phyloP scores from a whole-genome alignment of 169 alveolate genomes.

The Plasmodium malariae region DNA sequence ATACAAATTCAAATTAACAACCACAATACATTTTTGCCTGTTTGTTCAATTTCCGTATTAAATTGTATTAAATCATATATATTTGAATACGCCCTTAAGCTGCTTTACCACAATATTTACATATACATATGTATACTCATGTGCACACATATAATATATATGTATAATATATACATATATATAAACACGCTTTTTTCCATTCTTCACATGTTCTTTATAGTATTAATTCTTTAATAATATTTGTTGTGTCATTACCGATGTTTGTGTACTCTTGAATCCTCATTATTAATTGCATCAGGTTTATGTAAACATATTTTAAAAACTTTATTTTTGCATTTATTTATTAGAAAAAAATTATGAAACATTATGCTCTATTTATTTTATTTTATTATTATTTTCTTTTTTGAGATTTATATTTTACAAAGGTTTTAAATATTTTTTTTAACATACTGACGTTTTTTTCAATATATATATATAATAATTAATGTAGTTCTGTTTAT shows the following conservation, averaged over 20 bases:
- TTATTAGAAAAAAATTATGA: conserved; percentile 13
- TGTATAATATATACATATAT: conserved; percentile 10
- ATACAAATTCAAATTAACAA: conserved; percentile 8
- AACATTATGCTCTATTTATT: conserved; percentile 9
- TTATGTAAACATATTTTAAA: conserved; percentile 24
- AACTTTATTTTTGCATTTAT: conserved; percentile 13
- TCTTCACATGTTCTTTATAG: not conserved
- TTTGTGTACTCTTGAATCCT: conserved; percentile 26
- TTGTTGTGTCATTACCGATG: conserved; percentile 71
- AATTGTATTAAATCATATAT: not conserved
- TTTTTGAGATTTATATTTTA: conserved; percentile 45
- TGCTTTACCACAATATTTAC: conserved; percentile 23
- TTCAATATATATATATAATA: conserved; percentile 29
- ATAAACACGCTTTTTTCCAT: not conserved
- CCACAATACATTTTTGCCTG: conserved; percentile 45
- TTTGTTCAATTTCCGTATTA: conserved; percentile 70
- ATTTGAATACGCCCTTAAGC: conserved; percentile 26
- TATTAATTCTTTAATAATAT: conserved; percentile 54
- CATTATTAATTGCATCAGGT: conserved; percentile 18
- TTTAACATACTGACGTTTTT: conserved; percentile 22
- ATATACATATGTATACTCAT: not conserved
- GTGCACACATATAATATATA: not conserved
- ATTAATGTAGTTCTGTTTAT: conserved; percentile 28
- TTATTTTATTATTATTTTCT: conserved; percentile 1
- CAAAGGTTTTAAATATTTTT: conserved; percentile 45